A percentile compares a stretch with the other conserved stretches of the same genome.
Conservation (phyloP, 768 basidiomycete species). For the Termitomyces sp. region DNA sequence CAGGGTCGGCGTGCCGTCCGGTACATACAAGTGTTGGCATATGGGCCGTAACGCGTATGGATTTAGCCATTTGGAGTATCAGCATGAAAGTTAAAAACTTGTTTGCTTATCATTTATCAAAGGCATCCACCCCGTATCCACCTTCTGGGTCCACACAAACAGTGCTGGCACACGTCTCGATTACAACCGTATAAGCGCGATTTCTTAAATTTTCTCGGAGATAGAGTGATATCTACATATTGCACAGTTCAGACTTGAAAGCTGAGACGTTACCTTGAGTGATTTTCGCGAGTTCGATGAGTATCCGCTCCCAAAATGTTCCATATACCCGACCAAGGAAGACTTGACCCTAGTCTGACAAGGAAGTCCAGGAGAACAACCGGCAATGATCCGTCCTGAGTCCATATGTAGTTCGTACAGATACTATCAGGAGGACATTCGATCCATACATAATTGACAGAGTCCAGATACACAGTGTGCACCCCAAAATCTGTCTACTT, state of each 20-base stretch:
- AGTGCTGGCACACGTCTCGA: neutral
- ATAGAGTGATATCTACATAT: neutral
- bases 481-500: neutral
- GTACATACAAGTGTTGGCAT: neutral
- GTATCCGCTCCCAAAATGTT: neutral
- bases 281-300: neutral
- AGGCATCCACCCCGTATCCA: too few species aligned
- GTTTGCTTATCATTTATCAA: neutral
- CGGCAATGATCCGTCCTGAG: slow-evolving; percentile 1
- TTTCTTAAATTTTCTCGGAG: neutral
- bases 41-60: neutral
- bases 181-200: neutral
- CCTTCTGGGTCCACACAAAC: neutral
- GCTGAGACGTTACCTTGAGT: neutral
- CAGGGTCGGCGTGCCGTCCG: neutral
- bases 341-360: neutral
- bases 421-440: neutral
- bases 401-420: neutral
- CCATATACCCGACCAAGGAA: neutral
- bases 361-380: neutral
- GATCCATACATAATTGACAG: neutral
- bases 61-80: neutral
- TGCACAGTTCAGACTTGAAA: neutral
- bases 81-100: neutral
- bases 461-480: neutral